These are phyloP conservation scores for Cladosporium sp. DNA, from an alignment of 2,329 filamentous ascomycete species.

Conservation along the genomic window DNA sequence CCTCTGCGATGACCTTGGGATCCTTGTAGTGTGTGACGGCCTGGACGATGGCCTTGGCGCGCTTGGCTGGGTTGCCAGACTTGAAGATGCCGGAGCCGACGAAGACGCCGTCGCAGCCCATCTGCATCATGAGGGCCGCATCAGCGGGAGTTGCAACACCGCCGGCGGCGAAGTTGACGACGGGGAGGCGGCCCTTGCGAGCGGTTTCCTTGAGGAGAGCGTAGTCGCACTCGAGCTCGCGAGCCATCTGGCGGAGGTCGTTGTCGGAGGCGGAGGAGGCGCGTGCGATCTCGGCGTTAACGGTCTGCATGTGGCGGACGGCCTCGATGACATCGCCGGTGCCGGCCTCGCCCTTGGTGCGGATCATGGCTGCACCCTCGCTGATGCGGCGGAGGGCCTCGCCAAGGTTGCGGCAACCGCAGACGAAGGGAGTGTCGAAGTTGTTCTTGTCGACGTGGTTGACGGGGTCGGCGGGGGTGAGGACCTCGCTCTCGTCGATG, in stretches of 20 bases:
- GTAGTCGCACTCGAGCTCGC: conserved; percentile 77
- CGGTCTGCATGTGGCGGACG: conserved; percentile 90
- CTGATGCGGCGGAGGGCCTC: conserved; percentile 88
- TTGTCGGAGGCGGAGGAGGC: conserved; percentile 67
- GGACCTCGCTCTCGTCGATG: conserved; percentile 96
- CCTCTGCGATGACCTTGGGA: conserved; percentile 79
- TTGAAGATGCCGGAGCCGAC: conserved; percentile 98
- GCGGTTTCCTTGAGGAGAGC: conserved; percentile 82
- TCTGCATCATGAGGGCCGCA: conserved; percentile 97
- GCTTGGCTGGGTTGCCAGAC: conserved; percentile 83
- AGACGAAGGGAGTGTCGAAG: conserved; percentile 89
- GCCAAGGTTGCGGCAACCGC: conserved; percentile 89
- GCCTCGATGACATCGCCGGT: conserved; percentile 97
- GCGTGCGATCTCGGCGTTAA: conserved; percentile 76
- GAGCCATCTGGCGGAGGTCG: conserved; percentile 75
- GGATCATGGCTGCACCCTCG: conserved; percentile 97
- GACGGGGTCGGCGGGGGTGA: conserved; percentile 87
- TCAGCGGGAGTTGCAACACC: conserved; percentile 98
- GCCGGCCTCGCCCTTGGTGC: conserved; percentile 96
- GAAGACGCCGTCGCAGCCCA: conserved; percentile 97
- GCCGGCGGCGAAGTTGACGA: conserved; percentile 98
- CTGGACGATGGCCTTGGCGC: conserved; percentile 91
- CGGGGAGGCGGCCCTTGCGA: conserved; percentile 81
- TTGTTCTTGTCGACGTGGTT: conserved; percentile 88
- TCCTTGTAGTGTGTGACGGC: conserved; percentile 91